Evolutionary conservation across 352 stramenopile species (phyloP), one percentile per base, ranked within the genome.

Genomic region (Phytophthora capsici): DNA sequence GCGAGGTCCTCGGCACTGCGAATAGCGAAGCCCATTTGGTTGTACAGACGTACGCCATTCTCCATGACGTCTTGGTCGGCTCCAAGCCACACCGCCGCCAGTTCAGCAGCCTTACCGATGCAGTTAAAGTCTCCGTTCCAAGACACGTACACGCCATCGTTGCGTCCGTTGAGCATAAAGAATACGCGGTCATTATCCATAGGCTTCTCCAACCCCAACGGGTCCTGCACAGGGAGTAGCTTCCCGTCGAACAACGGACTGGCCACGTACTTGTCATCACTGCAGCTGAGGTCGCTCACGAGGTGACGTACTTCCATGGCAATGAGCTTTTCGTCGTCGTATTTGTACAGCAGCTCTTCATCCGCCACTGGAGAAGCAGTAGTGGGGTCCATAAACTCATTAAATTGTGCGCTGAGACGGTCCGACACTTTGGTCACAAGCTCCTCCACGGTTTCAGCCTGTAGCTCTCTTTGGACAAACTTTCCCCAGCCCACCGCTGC

Each of bases 131-230:
- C 60, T 38, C 84, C 80, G 61, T 90, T 92, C 80, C 81, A 94
- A 3, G 73, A 73, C 46, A 89, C 78, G 70, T 90, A 92, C 20
- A 92, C 48, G 8, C 85, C 85, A 23, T 91, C 78, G 60, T 91
- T 94, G 9, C 61, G 78, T 23, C 85, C 85, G 50, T 92, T 94
- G 51, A 94, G 81, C 77, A 94, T 86, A 69, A 94, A 86, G 52
- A 94, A 94, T 17, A 90, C 57, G 59, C 77, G 76, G 77, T 93
- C 71, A 1, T 65, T 66, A 22, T 17, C 32, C 23, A 63, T 70
- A 0, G 69, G 54, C 41, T 53, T 44, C 4, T 72, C 69, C 34
- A 50, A 22, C 22, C 74, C 43, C 75, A 89, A 88, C 0, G 82
- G 73, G 6, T 84, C 52, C 47, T 72, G 78, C 13, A 90, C 81